Percentiles rank a stretch among this genome's conserved stretches.
Conservation (phyloP, 371 early-diverging fungal genomes). For the Dichotomocladium elegans region DNA sequence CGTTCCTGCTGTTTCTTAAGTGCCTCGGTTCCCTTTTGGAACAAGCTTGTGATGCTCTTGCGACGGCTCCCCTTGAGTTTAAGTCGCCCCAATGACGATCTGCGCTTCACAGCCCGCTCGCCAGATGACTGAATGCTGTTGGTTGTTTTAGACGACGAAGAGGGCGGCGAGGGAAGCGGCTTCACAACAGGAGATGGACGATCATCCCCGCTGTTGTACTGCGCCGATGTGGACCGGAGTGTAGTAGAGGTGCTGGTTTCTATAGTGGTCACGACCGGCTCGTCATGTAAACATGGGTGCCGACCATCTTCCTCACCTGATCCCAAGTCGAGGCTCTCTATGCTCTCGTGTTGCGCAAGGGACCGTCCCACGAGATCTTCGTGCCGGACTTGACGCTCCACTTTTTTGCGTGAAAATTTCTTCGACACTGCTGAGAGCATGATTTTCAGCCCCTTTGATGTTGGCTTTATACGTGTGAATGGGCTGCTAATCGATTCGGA, state of each 20-base stretch:
- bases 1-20: conserved; percentile 2
- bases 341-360: not conserved
- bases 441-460: conserved; percentile 8
- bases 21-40: conserved; percentile 10
- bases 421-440: conserved; percentile 57
- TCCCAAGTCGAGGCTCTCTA: not conserved
- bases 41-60: conserved; percentile 9
- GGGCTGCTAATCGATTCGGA: too few species aligned
- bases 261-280: not conserved
- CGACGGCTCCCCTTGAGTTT: conserved; percentile 11
- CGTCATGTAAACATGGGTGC: not conserved
- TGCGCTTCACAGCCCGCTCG: conserved; percentile 7
- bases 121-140: too few species aligned
- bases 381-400: conserved; percentile 24
- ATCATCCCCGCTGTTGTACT: too few species aligned
- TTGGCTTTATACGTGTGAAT: not conserved
- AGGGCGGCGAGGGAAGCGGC: too few species aligned
- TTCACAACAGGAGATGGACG: too few species aligned
- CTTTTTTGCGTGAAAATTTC: conserved; percentile 42
- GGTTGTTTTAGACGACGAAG: too few species aligned
- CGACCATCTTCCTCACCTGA: not conserved
- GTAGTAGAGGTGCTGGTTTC: conserved; percentile 12
- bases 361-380: not conserved
- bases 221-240: conserved; percentile 4
- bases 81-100: conserved; percentile 16